These are phyloP conservation scores for Huiozyma sinensis DNA, from an alignment of 805 yeast genomes.

Conservation along the genomic window DNA sequence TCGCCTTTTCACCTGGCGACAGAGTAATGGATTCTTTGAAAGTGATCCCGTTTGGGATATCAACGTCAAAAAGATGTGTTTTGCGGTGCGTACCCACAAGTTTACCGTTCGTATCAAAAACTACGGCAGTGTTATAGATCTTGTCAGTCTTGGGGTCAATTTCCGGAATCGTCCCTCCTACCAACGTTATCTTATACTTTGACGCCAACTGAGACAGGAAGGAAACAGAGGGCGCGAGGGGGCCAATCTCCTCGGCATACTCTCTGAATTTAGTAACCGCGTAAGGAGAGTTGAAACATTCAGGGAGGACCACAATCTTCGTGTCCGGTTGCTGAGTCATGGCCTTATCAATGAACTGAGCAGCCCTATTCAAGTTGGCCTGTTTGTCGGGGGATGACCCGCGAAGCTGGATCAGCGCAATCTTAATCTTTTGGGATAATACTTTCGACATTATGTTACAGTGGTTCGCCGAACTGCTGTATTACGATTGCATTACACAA, in stretches of 20 bases:
- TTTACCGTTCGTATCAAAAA: conserved; percentile 63
- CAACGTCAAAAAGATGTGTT: conserved; percentile 84
- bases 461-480: not conserved
- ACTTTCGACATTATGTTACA: conserved; percentile 7
- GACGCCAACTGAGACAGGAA: conserved; percentile 60
- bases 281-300: conserved; percentile 94
- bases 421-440: conserved; percentile 43
- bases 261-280: conserved; percentile 76
- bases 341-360: conserved; percentile 55
- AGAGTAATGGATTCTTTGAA: conserved; percentile 73
- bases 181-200: conserved; percentile 47
- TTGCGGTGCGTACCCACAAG: conserved; percentile 84
- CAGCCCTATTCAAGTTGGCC: conserved; percentile 63
- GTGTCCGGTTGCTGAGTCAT: conserved; percentile 43
- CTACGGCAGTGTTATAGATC: conserved; percentile 60
- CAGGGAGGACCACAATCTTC: conserved; percentile 80
- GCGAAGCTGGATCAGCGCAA: conserved; percentile 82
- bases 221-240: conserved; percentile 41
- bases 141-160: conserved; percentile 42
- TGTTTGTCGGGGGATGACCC: conserved; percentile 58
- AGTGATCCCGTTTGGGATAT: conserved; percentile 81
- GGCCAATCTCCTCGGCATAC: conserved; percentile 73
- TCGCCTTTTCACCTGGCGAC: conserved; percentile 71
- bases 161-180: conserved; percentile 95
- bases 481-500: no score